Evolutionary conservation across 164 flowering plant genomes (phyloP).

Genomic region (Tetracentron sinense): DNA sequence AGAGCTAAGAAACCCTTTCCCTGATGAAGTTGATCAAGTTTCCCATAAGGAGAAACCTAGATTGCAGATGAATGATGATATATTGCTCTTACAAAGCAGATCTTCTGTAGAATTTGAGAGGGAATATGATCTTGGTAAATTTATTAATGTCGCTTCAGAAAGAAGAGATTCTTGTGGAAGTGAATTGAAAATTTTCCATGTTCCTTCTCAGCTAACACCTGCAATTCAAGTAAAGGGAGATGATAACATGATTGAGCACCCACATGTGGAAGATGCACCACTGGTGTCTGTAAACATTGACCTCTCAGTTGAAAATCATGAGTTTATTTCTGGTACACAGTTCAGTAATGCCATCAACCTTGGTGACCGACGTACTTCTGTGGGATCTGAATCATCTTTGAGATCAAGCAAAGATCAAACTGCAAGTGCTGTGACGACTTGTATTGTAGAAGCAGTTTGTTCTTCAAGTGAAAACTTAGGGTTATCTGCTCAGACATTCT

Average conservation of each 20-base stretch:
- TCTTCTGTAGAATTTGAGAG: slow-evolving; percentile 8
- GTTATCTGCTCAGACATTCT: slow-evolving; percentile 6
- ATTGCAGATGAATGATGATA: slow-evolving; percentile 6
- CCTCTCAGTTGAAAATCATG: slow-evolving; percentile 3
- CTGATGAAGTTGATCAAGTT: slow-evolving; percentile 11
- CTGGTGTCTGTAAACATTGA: slow-evolving; percentile 11
- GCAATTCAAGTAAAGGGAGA: slow-evolving; percentile 8
- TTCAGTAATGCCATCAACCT: background rate
- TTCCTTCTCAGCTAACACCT: slow-evolving; percentile 7
- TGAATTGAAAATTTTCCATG: slow-evolving; percentile 6
- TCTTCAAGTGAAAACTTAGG: slow-evolving; percentile 10
- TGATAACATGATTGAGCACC: slow-evolving; percentile 5
- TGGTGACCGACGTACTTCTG: slow-evolving; percentile 9
- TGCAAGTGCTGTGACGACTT: slow-evolving; percentile 7
- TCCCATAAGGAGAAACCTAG: slow-evolving; percentile 1
- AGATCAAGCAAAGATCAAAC: slow-evolving; percentile 10
- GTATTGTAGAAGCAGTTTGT: slow-evolving; percentile 2
- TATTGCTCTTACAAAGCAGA: slow-evolving; percentile 2
- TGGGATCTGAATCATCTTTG: slow-evolving; percentile 17
- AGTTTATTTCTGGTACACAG: background rate
- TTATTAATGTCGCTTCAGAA: slow-evolving; percentile 4
- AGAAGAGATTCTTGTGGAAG: slow-evolving; percentile 2
- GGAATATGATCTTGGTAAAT: slow-evolving; percentile 1
- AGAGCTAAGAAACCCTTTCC: slow-evolving; percentile 2
- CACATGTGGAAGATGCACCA: slow-evolving; percentile 10